These are phyloP conservation scores for Nepenthes gracilis DNA, from an alignment of 148 eudicot species.

Conservation along the genomic window DNA sequence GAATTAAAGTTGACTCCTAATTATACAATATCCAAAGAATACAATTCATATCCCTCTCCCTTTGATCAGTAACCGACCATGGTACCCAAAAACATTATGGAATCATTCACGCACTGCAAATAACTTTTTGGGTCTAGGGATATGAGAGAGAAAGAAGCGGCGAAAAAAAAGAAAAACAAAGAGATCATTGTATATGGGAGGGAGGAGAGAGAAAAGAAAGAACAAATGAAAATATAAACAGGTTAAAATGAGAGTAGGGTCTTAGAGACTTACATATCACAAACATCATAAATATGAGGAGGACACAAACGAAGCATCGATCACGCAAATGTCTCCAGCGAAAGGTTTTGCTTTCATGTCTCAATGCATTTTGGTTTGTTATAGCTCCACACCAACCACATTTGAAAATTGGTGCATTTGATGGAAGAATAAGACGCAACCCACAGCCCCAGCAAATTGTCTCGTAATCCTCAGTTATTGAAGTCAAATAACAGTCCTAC, in stretches of 20 bases:
- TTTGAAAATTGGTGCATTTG: constrained; percentile 67
- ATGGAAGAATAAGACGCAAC: constrained; percentile 67
- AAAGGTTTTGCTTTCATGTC: constrained; percentile 31
- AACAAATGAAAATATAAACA: background rate
- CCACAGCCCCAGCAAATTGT: constrained; percentile 98
- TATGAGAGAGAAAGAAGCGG: background rate
- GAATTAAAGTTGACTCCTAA: too few relatives aligned
- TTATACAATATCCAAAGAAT: too few relatives aligned
- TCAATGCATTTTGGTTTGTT: constrained; percentile 50
- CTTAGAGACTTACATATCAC: constrained; percentile 49
- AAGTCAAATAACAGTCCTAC: constrained; percentile 17
- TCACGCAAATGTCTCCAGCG: constrained; percentile 67
- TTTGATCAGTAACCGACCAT: too few relatives aligned
- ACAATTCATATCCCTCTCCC: too few relatives aligned
- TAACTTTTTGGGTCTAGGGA: background rate
- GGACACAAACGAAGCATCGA: constrained; percentile 58
- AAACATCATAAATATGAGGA: constrained; percentile 56
- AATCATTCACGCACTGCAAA: too few relatives aligned
- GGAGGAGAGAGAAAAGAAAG: background rate
- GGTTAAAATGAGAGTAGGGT: background rate
- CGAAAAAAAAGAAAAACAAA: background rate
- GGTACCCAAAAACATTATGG: too few relatives aligned
- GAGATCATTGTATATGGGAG: background rate
- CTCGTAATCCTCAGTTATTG: constrained; percentile 43
- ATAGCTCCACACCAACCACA: constrained; percentile 99